phyloP scores from a whole-genome alignment of 176 grass and related monocot genomes.

The Pontederia paniculata region DNA sequence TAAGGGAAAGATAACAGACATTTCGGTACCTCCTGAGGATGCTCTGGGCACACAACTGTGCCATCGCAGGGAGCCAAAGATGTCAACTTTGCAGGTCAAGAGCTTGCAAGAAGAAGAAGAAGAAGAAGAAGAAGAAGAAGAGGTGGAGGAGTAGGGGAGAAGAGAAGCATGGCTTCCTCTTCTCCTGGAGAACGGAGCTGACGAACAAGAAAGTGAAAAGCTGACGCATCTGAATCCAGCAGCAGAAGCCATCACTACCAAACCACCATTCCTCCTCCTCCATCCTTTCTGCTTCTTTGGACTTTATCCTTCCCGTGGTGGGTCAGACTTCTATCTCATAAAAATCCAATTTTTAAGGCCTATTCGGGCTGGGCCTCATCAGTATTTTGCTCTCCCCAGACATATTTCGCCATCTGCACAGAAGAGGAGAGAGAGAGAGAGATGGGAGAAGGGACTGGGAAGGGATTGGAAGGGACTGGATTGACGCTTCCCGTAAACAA shows the following conservation, averaged over 20 bases:
- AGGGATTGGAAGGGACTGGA: conserved; percentile 26
- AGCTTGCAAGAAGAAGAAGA: neutral
- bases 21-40: conserved; percentile 26
- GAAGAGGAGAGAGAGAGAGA: conserved; percentile 11
- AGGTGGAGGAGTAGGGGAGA: too few relatives aligned
- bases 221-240: too few relatives aligned
- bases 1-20: neutral
- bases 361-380: too few relatives aligned
- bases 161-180: neutral
- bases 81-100: neutral
- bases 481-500: conserved; percentile 22
- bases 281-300: too few relatives aligned
- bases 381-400: too few relatives aligned
- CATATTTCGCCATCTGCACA: neutral
- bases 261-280: too few relatives aligned
- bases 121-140: neutral
- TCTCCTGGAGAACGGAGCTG: neutral
- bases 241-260: too few relatives aligned
- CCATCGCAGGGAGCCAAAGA: neutral
- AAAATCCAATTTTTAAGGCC: too few relatives aligned
- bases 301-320: too few relatives aligned
- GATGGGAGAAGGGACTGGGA: conserved; percentile 24
- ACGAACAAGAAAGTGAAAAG: neutral
- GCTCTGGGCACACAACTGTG: conserved; percentile 1
- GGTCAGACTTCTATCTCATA: too few relatives aligned